Evolutionary conservation across 345 rosid species (phyloP).

Genomic region (Raphanus raphanistrum): DNA sequence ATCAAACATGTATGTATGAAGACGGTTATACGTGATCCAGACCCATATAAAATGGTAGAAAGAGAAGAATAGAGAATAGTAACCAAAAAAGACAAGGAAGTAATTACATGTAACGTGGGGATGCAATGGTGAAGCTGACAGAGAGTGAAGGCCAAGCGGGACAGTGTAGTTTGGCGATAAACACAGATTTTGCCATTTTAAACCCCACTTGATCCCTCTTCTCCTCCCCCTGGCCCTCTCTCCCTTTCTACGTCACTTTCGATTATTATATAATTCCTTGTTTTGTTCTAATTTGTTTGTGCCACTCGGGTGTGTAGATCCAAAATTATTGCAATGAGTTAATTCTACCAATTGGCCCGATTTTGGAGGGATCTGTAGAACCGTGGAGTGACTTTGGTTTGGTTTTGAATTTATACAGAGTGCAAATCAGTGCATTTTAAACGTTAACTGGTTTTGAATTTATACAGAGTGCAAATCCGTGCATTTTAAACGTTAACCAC

Average conservation of each 20-base stretch:
- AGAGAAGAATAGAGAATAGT: slow-evolving; percentile 2
- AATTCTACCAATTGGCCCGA: background rate
- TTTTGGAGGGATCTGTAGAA: slow-evolving; percentile 22
- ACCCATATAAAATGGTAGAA: slow-evolving; percentile 1
- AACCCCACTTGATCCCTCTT: slow-evolving; percentile 44
- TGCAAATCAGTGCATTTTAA: background rate
- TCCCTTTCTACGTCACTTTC: slow-evolving; percentile 36
- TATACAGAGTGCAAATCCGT: too few species aligned
- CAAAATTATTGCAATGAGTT: slow-evolving; percentile 24
- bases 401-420: background rate
- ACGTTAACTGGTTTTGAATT: background rate
- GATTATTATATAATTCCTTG: slow-evolving; percentile 18
- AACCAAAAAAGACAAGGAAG: slow-evolving; percentile 26
- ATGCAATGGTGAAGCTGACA: slow-evolving; percentile 42
- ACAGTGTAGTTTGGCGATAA: slow-evolving; percentile 40
- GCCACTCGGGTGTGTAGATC: slow-evolving; percentile 9
- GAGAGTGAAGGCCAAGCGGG: slow-evolving; percentile 39
- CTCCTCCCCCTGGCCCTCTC: slow-evolving; percentile 26
- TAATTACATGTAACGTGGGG: slow-evolving; percentile 41
- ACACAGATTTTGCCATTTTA: slow-evolving; percentile 39
- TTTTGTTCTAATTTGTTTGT: slow-evolving; percentile 19
- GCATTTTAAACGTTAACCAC: too few species aligned
- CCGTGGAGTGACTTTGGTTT: slow-evolving; percentile 7
- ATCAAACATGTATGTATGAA: background rate
- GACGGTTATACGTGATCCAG: background rate